These are phyloP conservation scores for Tuber magnatum DNA, from an alignment of 495 filamentous ascomycete genomes.

Conservation along the genomic window DNA sequence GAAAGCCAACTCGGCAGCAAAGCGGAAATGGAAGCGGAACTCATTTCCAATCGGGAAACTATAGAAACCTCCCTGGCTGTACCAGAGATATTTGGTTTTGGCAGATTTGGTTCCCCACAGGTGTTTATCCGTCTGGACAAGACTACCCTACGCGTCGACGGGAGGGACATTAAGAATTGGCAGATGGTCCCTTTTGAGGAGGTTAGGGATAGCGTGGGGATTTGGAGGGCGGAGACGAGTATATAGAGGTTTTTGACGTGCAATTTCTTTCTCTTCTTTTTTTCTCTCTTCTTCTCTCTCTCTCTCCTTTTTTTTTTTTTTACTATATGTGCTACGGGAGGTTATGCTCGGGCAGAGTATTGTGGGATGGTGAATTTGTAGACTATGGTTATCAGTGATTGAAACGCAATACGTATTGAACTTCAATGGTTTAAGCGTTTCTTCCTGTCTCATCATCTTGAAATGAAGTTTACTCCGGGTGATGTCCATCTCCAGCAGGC, in stretches of 20 bases:
- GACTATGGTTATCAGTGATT: not conserved
- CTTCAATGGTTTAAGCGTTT: not conserved
- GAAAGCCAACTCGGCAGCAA: not conserved
- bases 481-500: too few relatives aligned
- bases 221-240: constrained; percentile 25
- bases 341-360: not conserved
- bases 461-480: not conserved
- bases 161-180: not conserved
- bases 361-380: not conserved
- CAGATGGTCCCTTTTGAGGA: constrained; percentile 12
- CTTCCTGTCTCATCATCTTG: not conserved
- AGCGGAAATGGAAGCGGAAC: constrained; percentile 12
- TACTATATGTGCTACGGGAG: not conserved
- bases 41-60: not conserved
- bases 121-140: constrained; percentile 10
- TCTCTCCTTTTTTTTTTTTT: too few relatives aligned
- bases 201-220: constrained; percentile 20
- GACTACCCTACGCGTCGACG: constrained; percentile 6
- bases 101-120: constrained; percentile 14
- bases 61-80: constrained; percentile 13
- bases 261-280: not conserved
- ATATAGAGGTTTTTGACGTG: not conserved
- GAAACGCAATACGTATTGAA: not conserved
- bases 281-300: too few relatives aligned
- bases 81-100: constrained; percentile 8